Base-by-base conservation (phyloP, 2,329 filamentous ascomycete genomes). In the Aspergillus vadensis region DNA sequence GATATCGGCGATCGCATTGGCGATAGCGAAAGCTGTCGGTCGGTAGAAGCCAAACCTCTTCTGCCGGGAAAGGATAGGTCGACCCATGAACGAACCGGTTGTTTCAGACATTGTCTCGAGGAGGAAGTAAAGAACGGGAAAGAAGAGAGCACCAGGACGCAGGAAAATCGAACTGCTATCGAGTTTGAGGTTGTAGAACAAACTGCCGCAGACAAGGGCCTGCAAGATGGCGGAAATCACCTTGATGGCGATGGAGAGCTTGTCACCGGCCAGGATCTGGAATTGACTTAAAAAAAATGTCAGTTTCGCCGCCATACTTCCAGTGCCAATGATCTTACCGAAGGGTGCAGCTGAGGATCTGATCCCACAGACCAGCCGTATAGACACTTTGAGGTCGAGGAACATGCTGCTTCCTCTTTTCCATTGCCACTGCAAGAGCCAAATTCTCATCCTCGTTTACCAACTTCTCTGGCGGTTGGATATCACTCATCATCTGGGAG, bases 41-140 rank as follows among this genome's bases (percentile, higher is more conserved):
- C 82, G 83, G 63, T 89, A 89, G 72, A 89, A 89, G 0, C 85
- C 85, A 65, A 89, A 90, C 6, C 82, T 83, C 68, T 89, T 88
- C 71, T 90, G 87, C 67, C 89, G 89, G 17, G 88, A 78, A 19
- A 90, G 74, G 63, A 90, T 89, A 0, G 87, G 86, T 53, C 87
- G 84, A 3, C 83, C 83, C 65, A 83, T 80, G 64, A 89, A 90
- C 0, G 86, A 84, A 1, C 82, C 76, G 0, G 86, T 85, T 14
- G 85, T 80, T 65, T 88, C 85, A 2, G 83, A 82, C 47, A 88
- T 70, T 2, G 85, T 83, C 25, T 87, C 77, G 1, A 88, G 76
- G 2, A 86, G 81, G 62, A 87, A 87, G 74, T 86, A 87, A 0
- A 88, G 77, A 0, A 87, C 70, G 32, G 85, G 80, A 66, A 87